Conservation (phyloP, 108 stramenopile species). For the Cyclotella atomus region DNA sequence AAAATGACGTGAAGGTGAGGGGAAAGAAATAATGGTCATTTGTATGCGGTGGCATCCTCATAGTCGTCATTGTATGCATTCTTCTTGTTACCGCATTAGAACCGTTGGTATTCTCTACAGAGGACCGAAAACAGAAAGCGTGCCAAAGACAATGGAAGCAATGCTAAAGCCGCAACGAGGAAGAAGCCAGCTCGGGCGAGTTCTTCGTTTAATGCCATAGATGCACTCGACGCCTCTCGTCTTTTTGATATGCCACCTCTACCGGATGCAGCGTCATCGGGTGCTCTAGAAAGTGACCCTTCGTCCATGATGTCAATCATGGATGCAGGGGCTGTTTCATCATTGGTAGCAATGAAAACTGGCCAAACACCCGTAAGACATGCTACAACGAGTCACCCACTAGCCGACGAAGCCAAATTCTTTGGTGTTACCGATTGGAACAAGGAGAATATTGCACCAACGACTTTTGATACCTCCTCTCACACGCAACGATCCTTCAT, state of each 20-base stretch:
- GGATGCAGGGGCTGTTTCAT: background rate
- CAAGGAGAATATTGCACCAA: slow-evolving; percentile 4
- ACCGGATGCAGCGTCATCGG: background rate
- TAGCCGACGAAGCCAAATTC: background rate
- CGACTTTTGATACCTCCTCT: background rate
- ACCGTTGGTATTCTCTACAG: slow-evolving; percentile 2
- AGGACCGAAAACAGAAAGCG: background rate
- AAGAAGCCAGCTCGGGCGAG: background rate
- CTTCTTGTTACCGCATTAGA: background rate
- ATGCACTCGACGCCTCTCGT: no score
- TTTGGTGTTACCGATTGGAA: background rate
- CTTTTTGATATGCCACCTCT: background rate
- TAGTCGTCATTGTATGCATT: background rate
- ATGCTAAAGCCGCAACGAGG: background rate
- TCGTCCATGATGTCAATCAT: background rate
- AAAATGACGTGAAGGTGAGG: no score
- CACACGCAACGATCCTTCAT: background rate
- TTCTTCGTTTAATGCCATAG: background rate
- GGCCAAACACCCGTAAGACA: background rate
- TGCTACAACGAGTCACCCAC: background rate
- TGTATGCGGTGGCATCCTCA: background rate
- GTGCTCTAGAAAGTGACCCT: no score
- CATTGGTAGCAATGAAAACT: slow-evolving; percentile 4
- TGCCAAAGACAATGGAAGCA: background rate
- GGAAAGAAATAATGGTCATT: slow-evolving; percentile 22